Percentiles rank a stretch among this genome's conserved stretches.
Evolutionary conservation across 805 yeast genomes (phyloP).

Genomic region (Starmerella davenportii): DNA sequence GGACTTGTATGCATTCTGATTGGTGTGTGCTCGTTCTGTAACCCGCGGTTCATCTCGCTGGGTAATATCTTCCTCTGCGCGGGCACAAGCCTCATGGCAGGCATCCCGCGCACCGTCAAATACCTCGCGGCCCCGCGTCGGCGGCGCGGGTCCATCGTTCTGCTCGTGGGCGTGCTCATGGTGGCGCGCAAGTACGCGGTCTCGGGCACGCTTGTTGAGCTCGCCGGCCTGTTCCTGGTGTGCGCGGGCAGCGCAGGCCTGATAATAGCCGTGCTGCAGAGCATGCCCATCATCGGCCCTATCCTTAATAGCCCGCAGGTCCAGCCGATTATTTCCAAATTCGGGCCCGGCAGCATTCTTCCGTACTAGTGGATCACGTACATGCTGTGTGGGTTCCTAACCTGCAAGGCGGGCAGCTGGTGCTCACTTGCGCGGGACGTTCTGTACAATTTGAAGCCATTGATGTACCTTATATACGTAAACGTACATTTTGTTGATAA

Average conservation of each 20-base stretch:
- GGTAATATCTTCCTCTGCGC: conserved; percentile 67
- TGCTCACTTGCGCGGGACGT: no score
- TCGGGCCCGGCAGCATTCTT: conserved; percentile 50
- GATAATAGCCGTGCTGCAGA: conserved; percentile 67
- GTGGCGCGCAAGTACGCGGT: conserved; percentile 64
- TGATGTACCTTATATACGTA: no score
- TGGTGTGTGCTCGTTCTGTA: conserved; percentile 75
- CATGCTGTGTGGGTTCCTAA: no score
- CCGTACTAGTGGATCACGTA: conserved; percentile 34
- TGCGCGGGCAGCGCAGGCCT: conserved; percentile 92
- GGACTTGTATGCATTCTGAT: conserved; percentile 57
- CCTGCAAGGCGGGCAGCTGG: no score
- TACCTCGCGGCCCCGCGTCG: conserved; percentile 80
- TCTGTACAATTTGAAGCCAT: no score
- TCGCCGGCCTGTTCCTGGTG: conserved; percentile 72
- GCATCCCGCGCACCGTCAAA: conserved; percentile 60
- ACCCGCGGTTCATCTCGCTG: conserved; percentile 70
- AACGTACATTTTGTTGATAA: no score
- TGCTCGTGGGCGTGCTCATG: conserved; percentile 53
- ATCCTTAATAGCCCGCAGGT: conserved; percentile 59
- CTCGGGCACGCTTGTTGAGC: conserved; percentile 67
- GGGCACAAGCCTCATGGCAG: conserved; percentile 77
- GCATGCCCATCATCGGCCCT: conserved; percentile 78
- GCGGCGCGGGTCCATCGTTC: conserved; percentile 70
- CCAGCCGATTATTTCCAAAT: conserved; percentile 52